Evolutionary conservation across 2,329 filamentous ascomycete genomes (phyloP).

Genomic region (Aureobasidium namibiae): DNA sequence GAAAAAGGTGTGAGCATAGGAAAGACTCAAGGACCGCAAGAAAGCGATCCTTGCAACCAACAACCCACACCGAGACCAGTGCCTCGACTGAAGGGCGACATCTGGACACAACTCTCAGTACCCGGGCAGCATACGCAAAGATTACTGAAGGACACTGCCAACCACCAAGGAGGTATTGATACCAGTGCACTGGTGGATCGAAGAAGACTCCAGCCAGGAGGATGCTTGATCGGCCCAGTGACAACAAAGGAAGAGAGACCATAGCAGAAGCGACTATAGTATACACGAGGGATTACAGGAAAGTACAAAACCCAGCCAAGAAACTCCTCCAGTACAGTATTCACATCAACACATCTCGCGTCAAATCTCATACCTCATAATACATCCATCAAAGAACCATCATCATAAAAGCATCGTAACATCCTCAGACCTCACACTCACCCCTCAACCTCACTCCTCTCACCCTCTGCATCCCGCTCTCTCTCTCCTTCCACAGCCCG

Average conservation of each 20-base stretch:
- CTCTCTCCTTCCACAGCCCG: neutral
- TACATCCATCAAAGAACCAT: too few species aligned
- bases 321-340: neutral
- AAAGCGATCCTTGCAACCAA: neutral
- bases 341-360: neutral
- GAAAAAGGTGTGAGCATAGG: neutral
- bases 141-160: too few species aligned
- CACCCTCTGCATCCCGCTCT: neutral
- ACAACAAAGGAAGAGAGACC: neutral
- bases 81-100: too few species aligned
- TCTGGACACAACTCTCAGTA: neutral
- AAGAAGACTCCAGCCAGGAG: neutral
- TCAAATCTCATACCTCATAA: neutral
- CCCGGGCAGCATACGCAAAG: neutral
- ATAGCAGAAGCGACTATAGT: neutral
- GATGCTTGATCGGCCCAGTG: neutral
- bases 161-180: too few species aligned
- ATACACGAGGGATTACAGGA: neutral
- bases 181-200: neutral
- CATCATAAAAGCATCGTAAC: neutral
- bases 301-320: neutral
- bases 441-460: slow-evolving; percentile 1
- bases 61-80: neutral
- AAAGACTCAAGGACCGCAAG: neutral
- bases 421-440: neutral